These are phyloP conservation scores for Ceratopteris richardii DNA, from an alignment of 75 land plant genomes.

Conservation along the genomic window DNA sequence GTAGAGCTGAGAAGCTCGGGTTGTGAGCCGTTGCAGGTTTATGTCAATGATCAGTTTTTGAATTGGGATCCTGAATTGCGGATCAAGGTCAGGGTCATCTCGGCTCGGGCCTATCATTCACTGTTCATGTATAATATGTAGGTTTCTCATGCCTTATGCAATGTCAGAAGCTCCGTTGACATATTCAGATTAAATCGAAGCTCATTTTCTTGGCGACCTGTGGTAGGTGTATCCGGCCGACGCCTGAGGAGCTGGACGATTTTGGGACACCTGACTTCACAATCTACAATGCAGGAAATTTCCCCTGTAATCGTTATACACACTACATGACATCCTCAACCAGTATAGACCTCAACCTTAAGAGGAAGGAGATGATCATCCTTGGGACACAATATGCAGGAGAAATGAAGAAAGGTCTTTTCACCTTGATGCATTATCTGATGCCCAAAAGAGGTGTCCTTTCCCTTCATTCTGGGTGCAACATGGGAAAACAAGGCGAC, in stretches of 20 bases:
- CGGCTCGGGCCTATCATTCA: conserved; percentile 92
- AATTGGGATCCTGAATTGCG: conserved; percentile 92
- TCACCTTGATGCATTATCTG: conserved; percentile 25
- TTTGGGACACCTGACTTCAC: conserved; percentile 99
- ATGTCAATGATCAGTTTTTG: conserved; percentile 92
- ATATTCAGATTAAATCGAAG: too few species aligned
- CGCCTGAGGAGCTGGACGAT: conserved; percentile 94
- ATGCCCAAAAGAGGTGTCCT: conserved; percentile 31
- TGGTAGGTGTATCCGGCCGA: conserved; percentile 97
- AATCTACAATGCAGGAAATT: conserved; percentile 93
- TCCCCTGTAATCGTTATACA: conserved; percentile 95
- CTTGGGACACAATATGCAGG: conserved; percentile 44
- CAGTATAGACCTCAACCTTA: conserved; percentile 88
- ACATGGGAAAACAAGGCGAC: conserved; percentile 26
- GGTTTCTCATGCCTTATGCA: conserved; percentile 21
- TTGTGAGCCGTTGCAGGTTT: conserved; percentile 64
- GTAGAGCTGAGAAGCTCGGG: too few species aligned
- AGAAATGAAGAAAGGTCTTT: too few species aligned
- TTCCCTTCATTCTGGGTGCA: conserved; percentile 25
- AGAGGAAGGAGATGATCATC: conserved; percentile 95
- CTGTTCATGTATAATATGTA: conserved; percentile 99
- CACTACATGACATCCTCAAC: conserved; percentile 99
- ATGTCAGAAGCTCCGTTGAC: too few species aligned
- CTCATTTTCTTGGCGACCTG: too few species aligned
- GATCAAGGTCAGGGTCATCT: conserved; percentile 90